Percentiles rank a stretch among this genome's conserved stretches.
Evolutionary conservation across 1,284 basidiomycete species (phyloP).

Genomic region (Malassezia pachydermatis): DNA sequence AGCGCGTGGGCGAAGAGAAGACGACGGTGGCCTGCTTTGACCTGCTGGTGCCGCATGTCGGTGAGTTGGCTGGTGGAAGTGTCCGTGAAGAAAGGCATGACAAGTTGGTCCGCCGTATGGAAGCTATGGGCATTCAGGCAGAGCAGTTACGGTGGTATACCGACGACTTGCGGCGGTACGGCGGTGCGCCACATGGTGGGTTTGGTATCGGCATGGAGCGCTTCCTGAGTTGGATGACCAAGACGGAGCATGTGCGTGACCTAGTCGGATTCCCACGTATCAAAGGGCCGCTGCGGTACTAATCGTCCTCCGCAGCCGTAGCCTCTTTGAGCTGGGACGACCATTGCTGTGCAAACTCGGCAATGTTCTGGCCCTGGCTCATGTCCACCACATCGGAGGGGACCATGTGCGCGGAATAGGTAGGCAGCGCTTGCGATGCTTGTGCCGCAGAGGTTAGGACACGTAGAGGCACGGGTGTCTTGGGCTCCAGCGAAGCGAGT

Average conservation of each 20-base stretch:
- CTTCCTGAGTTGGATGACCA: slow-evolving; percentile 36
- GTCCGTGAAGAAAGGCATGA: slow-evolving; percentile 72
- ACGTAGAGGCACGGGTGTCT: slow-evolving; percentile 13
- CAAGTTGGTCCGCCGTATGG: slow-evolving; percentile 18
- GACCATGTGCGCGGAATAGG: slow-evolving; percentile 78
- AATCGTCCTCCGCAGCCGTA: slow-evolving; percentile 24
- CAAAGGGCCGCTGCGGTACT: slow-evolving; percentile 30
- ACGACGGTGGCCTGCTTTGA: slow-evolving; percentile 87
- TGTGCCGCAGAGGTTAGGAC: slow-evolving; percentile 20
- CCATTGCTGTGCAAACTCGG: slow-evolving; percentile 63
- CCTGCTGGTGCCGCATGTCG: slow-evolving; percentile 72
- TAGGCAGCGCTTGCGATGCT: slow-evolving; percentile 27
- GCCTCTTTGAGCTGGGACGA: slow-evolving; percentile 55
- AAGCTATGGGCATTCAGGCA: slow-evolving; percentile 3
- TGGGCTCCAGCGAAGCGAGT: slow-evolving; percentile 50
- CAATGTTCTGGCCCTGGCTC: slow-evolving; percentile 62
- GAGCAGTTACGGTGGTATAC: slow-evolving; percentile 30
- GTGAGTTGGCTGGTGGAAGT: slow-evolving; percentile 85
- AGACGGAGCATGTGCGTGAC: slow-evolving; percentile 38
- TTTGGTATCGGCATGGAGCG: slow-evolving; percentile 44
- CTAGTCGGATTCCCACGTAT: slow-evolving; percentile 33
- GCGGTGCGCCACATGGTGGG: slow-evolving; percentile 36
- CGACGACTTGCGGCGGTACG: slow-evolving; percentile 33
- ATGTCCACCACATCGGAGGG: slow-evolving; percentile 74
- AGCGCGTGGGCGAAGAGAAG: slow-evolving; percentile 26